phyloP scores from a whole-genome alignment of 306 rosid species.

The Mucuna pruriens region DNA sequence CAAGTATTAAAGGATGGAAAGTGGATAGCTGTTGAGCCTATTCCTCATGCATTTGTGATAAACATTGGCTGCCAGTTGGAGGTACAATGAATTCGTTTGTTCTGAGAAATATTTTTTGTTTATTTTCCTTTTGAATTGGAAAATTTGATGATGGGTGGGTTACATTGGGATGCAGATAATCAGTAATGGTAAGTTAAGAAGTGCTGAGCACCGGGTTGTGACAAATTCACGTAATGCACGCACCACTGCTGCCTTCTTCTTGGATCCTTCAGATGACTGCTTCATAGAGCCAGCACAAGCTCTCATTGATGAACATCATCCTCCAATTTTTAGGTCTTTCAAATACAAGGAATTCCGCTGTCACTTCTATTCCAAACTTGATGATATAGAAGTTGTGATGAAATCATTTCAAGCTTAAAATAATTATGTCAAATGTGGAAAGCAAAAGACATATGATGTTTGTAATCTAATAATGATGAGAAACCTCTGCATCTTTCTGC shows the following conservation, averaged over 20 bases:
- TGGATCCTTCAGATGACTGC: slow-evolving; percentile 49
- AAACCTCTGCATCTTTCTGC: background rate
- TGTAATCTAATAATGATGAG: background rate
- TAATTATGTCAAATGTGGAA: background rate
- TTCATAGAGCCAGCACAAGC: slow-evolving; percentile 54
- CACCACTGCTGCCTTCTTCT: slow-evolving; percentile 40
- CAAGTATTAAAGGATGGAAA: slow-evolving; percentile 41
- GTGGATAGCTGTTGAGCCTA: slow-evolving; percentile 38
- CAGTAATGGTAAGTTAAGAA: slow-evolving; percentile 54
- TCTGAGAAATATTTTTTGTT: background rate
- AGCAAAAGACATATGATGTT: background rate
- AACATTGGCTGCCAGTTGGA: slow-evolving; percentile 33
- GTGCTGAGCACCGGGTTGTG: slow-evolving; percentile 62
- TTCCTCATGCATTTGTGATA: slow-evolving; percentile 41
- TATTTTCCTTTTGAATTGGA: background rate
- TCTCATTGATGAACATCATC: slow-evolving; percentile 44
- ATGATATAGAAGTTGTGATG: slow-evolving; percentile 1
- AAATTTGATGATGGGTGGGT: background rate
- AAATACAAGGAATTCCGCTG: slow-evolving; percentile 20
- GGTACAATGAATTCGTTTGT: slow-evolving; percentile 5
- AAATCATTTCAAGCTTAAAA: slow-evolving; percentile 18
- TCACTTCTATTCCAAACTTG: slow-evolving; percentile 11
- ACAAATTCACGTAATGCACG: slow-evolving; percentile 53
- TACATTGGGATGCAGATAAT: slow-evolving; percentile 43
- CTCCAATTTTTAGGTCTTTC: slow-evolving; percentile 43